Evolutionary conservation across 805 yeast species (phyloP), one percentile per base, ranked within the genome.

Genomic region (Diddensiella santjacobensis): DNA sequence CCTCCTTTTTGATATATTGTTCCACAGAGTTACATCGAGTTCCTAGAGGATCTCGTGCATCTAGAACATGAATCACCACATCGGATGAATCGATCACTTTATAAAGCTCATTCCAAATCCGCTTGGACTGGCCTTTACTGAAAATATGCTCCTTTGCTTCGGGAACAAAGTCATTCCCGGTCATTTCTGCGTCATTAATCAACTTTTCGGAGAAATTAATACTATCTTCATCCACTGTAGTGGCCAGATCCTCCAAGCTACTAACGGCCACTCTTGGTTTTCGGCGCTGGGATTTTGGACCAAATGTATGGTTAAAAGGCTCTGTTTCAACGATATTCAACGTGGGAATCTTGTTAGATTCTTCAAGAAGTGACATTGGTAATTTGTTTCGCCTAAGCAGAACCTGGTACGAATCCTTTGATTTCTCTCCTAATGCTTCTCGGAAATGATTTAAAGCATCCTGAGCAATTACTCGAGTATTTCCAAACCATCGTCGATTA

Each of bases 21-120:
- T 93, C 97, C 48, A 91, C 96, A 2, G 95, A 78, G 59, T 77
- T 83, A 75, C 99, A 91, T 59, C 98, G 79, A 6, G 99, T 91
- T 47, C 99, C 99, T 56, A 89, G 63, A 19, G 99, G 99, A 71
- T 91, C 97, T 71, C 99, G 83, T 2, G 99, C 99, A 71, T 91
- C 99, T 48, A 91, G 72, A 20, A 93, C 99, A 61, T 93, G 97
- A 51, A 91, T 86, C 35, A 91, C 96, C 39, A 91, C 97, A 72
- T 91, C 99, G 0, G 97, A 88, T 8, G 98, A 91, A 69, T 91
- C 99, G 58, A 91, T 89, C 43, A 91, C 99, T 66, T 91, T 91
- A 70, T 93, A 91, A 52, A 91, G 75, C 67, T 91, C 99, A 68
- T 93, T 93, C 99, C 99, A 91, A 58, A 91, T 91, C 73, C 99